Evolutionary conservation across 1,284 basidiomycete genomes (phyloP), one percentile per base, ranked within the genome.

Genomic region (Pulveroboletus sp.): DNA sequence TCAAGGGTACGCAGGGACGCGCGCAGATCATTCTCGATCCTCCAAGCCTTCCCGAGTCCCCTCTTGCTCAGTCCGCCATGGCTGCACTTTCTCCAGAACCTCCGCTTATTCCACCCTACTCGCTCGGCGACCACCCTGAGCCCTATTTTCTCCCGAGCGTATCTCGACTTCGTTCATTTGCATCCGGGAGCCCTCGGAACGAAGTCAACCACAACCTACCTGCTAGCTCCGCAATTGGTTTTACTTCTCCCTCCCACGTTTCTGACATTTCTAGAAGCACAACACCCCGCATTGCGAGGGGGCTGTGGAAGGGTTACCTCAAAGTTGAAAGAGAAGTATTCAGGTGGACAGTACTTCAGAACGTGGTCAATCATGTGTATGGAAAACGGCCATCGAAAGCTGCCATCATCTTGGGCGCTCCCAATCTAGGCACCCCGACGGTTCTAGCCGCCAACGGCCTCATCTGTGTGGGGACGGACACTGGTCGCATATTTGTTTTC

Each of bases 361-460:
- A 73, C 50, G 80, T 88, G 35, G 80, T 78, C 3, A 77, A 82
- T 43, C 77, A 78, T 57, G 74, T 83, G 61, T 94, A 77, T 73
- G 78, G 74, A 40, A 81, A 70, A 56, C 77, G 60, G 17, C 70
- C 75, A 20, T 81, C 78, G 55, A 92, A 89, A 64, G 82, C 82
- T 18, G 80, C 84, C 12, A 76, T 84, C 24, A 65, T 90, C 4
- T 77, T 92, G 11, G 87, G 85, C 0, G 74, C 82, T 2, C 75
- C 82, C 6, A 68, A 76, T 6, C 67, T 81, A 20, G 91, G 91
- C 1, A 76, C 75, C 1, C 94, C 96, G 1, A 93, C 89, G 0
- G 91, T 92, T 14, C 74, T 98, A 54, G 87, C 91, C 11, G 90
- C 91, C 12, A 92, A 92, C 63, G 96, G 95, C 0, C 76, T 97